phyloP scores from a whole-genome alignment of 139 green algal species.

The Marvania coccoides region DNA sequence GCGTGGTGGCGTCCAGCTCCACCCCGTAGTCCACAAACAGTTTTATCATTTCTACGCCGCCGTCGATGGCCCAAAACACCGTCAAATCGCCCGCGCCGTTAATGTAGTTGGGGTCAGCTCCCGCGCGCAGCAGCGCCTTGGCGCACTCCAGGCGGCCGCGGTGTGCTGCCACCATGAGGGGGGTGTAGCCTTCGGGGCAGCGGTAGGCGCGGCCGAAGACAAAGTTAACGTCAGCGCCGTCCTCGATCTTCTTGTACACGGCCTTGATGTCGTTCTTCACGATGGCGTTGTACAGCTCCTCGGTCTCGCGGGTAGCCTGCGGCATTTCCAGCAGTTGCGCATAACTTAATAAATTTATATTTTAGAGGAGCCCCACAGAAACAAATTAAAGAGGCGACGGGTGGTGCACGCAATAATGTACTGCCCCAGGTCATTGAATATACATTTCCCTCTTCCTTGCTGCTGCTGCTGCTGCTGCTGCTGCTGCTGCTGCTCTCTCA shows the following conservation, averaged over 20 bases:
- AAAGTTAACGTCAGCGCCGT: conserved; percentile 91
- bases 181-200: conserved; percentile 83
- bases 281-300: conserved; percentile 89
- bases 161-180: conserved; percentile 84
- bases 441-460: no score
- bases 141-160: conserved; percentile 70
- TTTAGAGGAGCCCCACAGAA: no score
- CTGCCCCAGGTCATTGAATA: no score
- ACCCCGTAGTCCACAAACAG: conserved; percentile 70
- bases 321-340: conserved; percentile 10
- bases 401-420: no score
- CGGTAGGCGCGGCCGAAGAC: conserved; percentile 78
- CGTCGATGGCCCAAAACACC: conserved; percentile 94
- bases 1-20: conserved; percentile 59
- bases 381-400: no score
- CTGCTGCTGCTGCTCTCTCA: no score
- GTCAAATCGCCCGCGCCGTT: conserved; percentile 64
- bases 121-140: conserved; percentile 77
- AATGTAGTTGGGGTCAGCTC: conserved; percentile 72
- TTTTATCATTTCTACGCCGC: conserved; percentile 81
- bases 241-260: conserved; percentile 91
- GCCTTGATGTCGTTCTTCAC: conserved; percentile 71
- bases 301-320: conserved; percentile 62
- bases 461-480: no score
- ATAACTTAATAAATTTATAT: no score